Percentiles rank a stretch among this genome's conserved stretches.
These are phyloP conservation scores for Phylloporus gajari DNA, from an alignment of 1,284 basidiomycete genomes.

Conservation along the genomic window DNA sequence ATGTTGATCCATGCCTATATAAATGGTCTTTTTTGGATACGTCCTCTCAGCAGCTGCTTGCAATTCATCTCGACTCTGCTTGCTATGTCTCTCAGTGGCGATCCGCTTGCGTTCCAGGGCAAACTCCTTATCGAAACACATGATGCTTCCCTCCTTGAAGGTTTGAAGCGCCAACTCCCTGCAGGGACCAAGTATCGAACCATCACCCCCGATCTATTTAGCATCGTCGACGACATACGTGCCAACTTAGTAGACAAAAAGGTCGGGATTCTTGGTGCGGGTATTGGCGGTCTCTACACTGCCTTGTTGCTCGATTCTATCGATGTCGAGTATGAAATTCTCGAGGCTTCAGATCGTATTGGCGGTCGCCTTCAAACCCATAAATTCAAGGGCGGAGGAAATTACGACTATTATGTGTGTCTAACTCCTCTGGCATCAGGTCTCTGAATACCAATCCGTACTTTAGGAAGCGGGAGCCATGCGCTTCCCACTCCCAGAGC, in stretches of 20 bases:
- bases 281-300: constrained; percentile 48
- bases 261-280: constrained; percentile 35
- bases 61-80: not conserved
- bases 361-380: constrained; percentile 50
- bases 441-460: not conserved
- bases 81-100: constrained; percentile 24
- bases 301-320: constrained; percentile 49
- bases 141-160: constrained; percentile 13
- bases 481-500: constrained; percentile 46
- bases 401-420: constrained; percentile 22
- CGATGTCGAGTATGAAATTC: constrained; percentile 46
- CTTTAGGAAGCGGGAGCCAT: constrained; percentile 48
- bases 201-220: not conserved
- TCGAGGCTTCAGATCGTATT: constrained; percentile 42
- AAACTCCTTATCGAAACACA: constrained; percentile 24
- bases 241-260: constrained; percentile 14
- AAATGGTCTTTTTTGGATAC: too few relatives aligned
- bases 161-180: too few relatives aligned
- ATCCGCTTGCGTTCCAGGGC: constrained; percentile 26
- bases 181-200: not conserved
- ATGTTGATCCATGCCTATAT: too few relatives aligned
- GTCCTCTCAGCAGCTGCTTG: too few relatives aligned
- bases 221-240: constrained; percentile 4
- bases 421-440: too few relatives aligned
- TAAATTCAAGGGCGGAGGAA: constrained; percentile 19